A percentile compares a stretch with the other conserved stretches of the same genome.
Conservation (phyloP, 768 basidiomycete genomes). For the Lactarius quietus region DNA sequence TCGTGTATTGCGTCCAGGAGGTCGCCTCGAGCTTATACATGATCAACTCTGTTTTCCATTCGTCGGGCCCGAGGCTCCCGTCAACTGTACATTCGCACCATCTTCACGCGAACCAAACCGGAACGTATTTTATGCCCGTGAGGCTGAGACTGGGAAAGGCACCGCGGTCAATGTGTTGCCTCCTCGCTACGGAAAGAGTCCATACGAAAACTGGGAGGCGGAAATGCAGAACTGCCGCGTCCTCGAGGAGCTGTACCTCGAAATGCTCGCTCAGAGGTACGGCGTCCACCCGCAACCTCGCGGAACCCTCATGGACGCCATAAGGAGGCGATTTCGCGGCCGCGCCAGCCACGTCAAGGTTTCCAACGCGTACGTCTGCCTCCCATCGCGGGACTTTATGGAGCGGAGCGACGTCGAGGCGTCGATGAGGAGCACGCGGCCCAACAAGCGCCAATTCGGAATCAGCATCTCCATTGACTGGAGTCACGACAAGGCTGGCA, state of each 20-base stretch:
- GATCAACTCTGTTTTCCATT: conserved; percentile 67
- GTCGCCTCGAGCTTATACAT: conserved; percentile 71
- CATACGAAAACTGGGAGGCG: conserved; percentile 40
- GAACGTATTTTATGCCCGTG: background rate
- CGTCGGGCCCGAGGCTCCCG: conserved; percentile 31
- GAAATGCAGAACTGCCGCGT: conserved; percentile 40
- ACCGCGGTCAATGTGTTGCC: background rate
- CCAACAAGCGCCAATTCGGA: conserved; percentile 33
- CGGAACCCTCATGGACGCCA: conserved; percentile 43
- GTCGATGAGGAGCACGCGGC: conserved; percentile 19
- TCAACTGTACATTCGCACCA: conserved; percentile 13
- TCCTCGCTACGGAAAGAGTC: background rate
- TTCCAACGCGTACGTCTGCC: conserved; percentile 49
- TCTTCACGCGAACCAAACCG: background rate
- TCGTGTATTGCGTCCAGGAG: conserved; percentile 58
- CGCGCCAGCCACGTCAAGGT: conserved; percentile 41
- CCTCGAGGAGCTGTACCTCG: conserved; percentile 55
- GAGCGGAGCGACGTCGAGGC: conserved; percentile 26
- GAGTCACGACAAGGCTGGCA: conserved; percentile 36
- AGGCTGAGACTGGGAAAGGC: background rate
- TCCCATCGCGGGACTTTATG: conserved; percentile 46
- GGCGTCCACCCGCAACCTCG: conserved; percentile 51
- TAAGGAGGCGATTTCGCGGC: conserved; percentile 56
- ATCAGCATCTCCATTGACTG: conserved; percentile 35
- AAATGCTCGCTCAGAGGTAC: conserved; percentile 53